Evolutionary conservation across 2,329 filamentous ascomycete genomes (phyloP), one percentile per base, ranked within the genome.

Genomic region (Triangularia setosa): DNA sequence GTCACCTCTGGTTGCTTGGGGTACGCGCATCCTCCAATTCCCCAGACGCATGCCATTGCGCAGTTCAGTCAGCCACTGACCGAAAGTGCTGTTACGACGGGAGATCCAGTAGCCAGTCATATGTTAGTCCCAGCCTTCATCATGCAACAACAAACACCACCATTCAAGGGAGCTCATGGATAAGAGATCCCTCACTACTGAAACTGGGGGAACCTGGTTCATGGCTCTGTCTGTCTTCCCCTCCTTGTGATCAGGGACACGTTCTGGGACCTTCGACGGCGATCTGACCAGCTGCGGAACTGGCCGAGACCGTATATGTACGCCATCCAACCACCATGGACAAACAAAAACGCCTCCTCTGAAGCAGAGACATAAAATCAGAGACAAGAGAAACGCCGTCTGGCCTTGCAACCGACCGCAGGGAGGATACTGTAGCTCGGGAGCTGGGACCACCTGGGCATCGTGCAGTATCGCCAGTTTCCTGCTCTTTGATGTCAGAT

Each of bases 21-120:
- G 53, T 40, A 56, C 54, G 54, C 59, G 60, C 63, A 64, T 64
- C 63, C 61, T 67, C 62, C 66, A 67, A 67, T 65, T 53, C 48
- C 24, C 24, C 21, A 53, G 48, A 23, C 48, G 48, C 18, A 62
- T 56, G 56, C n/a, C 21, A n/a, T 60, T 65, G 63, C 65, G 66
- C 64, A 61, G 62, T 63, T 62, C 30, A 40, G 28, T 33, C 24
- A 55, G 21, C 52, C 25, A 55, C 52, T 55, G 52, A 16, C 52
- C n/a, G 52, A n/a, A 5, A 2, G 18, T 52, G 7, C 21, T 21
- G 44, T n/a, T n/a, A n/a, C n/a, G n/a, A n/a, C n/a, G n/a, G n/a
- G n/a, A n/a, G n/a, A n/a, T 52, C 6, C 60, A 30, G 60, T 18
- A 60, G 54, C 66, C 66, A 68, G 57, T 68, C 64, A 61, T 66